Evolutionary conservation across 1,284 basidiomycete species (phyloP), one percentile per base, ranked within the genome.

Genomic region (Ustilago esculenta): DNA sequence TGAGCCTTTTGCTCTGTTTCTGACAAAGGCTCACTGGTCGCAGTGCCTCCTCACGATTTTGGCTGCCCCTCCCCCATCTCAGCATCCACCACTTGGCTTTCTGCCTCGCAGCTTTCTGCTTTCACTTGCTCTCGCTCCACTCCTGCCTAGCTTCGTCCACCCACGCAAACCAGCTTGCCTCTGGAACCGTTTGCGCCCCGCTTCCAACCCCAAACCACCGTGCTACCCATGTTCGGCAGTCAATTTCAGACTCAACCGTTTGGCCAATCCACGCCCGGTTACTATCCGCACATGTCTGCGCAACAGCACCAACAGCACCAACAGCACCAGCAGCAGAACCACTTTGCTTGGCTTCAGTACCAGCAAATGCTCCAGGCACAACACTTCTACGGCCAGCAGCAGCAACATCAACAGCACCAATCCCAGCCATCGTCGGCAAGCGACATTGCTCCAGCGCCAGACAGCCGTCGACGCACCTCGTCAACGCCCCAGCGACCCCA

Each of bases 311-410:
- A 67, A 27, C 64, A 60, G 23, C 72, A 72, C 7, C 54, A 57
- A 5, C 64, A 66, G 18, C 64, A 68, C 4, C 54, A 57, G 15
- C 64, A 68, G 27, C 65, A 73, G 1, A 73, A 67, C 21, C 73
- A 75, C 11, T 68, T 68, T 42, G 69, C 75, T 27, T 76, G 75
- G 75, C 45, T 67, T 42, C 73, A 75, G 32, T 77, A 77, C 39
- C 75, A 77, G 53, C 73, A 77, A 42, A 75, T 75, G 73, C 42
- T 77, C 39, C 72, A 73, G 27, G 67, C 75, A 11, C 66, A 66
- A 37, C 73, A 72, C 1, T 68, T 57, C 9, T 67, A 69, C 48
- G 43, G 42, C 33, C 63, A 63, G 48, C 66, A 69, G 32, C 65
- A 68, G 46, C 64, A 60, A 30, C 63, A 54, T 23, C 55, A 57